Conservation (phyloP, 768 basidiomycete genomes). For the Galerina sulciceps region DNA sequence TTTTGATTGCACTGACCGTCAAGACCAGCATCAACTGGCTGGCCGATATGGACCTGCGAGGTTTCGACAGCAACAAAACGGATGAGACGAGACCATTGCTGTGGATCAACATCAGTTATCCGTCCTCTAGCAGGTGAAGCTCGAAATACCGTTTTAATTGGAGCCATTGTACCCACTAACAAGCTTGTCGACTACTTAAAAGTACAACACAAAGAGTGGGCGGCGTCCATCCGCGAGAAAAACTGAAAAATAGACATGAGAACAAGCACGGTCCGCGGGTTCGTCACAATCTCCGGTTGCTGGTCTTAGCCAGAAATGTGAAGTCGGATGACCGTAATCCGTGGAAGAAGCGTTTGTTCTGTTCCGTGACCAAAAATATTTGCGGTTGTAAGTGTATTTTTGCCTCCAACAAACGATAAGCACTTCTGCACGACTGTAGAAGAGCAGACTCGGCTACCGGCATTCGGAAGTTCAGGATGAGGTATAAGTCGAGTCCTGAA, state of each 20-base stretch:
- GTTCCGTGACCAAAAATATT: background rate
- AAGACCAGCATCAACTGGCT: constrained; percentile 68
- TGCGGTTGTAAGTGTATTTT: background rate
- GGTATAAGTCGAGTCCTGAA: no score
- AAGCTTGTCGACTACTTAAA: background rate
- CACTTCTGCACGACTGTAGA: no score
- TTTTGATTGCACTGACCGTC: constrained; percentile 50
- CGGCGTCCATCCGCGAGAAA: constrained; percentile 2
- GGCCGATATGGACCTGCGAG: constrained; percentile 72
- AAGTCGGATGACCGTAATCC: no score
- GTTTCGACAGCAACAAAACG: constrained; percentile 83
- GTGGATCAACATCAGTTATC: background rate
- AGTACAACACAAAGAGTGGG: background rate
- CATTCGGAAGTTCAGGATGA: no score
- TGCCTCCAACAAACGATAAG: no score
- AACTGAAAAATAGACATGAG: constrained; percentile 7
- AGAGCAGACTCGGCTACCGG: no score
- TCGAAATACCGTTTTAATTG: constrained; percentile 55
- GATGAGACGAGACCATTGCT: constrained; percentile 83
- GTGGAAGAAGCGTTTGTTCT: no score
- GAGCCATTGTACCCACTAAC: constrained; percentile 46
- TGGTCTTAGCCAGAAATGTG: background rate
- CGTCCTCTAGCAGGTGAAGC: background rate
- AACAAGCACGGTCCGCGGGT: background rate
- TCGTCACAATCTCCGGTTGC: constrained; percentile 7